Conservation (phyloP, 1,284 basidiomycete species). For the Laetiporus sulphureus region DNA sequence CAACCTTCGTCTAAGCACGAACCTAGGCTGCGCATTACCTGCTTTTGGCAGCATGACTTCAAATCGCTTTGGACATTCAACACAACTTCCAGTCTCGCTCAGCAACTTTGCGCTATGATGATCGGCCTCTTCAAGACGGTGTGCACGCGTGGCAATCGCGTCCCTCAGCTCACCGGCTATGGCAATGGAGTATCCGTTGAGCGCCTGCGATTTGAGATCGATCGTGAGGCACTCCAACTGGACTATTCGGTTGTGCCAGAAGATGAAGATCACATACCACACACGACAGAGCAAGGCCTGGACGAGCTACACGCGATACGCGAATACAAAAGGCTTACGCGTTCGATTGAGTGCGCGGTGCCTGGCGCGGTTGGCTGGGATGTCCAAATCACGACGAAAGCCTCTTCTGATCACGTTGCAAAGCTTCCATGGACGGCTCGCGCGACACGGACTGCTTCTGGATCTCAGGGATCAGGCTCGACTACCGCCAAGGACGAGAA, state of each 20-base stretch:
- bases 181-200: slow-evolving; percentile 82
- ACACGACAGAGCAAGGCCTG: slow-evolving; percentile 35
- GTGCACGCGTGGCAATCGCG: slow-evolving; percentile 61
- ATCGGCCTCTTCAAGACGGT: slow-evolving; percentile 76
- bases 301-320: slow-evolving; percentile 57
- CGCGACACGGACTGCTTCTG: slow-evolving; percentile 46
- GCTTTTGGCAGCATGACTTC: slow-evolving; percentile 97
- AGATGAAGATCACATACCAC: slow-evolving; percentile 46
- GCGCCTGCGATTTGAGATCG: slow-evolving; percentile 70
- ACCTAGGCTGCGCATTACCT: slow-evolving; percentile 65
- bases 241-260: slow-evolving; percentile 84
- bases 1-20: slow-evolving; percentile 21
- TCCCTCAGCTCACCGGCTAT: slow-evolving; percentile 74
- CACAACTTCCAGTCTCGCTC: slow-evolving; percentile 46
- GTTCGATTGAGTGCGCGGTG: slow-evolving; percentile 76
- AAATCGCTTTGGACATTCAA: slow-evolving; percentile 81
- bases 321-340: slow-evolving; percentile 61
- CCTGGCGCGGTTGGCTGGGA: slow-evolving; percentile 88
- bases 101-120: slow-evolving; percentile 79
- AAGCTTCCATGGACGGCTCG: slow-evolving; percentile 71
- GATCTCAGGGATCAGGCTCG: slow-evolving; percentile 23
- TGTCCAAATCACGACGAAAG: slow-evolving; percentile 68
- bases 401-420: slow-evolving; percentile 65
- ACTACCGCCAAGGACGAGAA: slow-evolving; percentile 39
- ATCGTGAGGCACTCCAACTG: slow-evolving; percentile 77